Evolutionary conservation across 2,329 filamentous ascomycete genomes (phyloP).

Genomic region (Sclerotinia sclerotiorum): DNA sequence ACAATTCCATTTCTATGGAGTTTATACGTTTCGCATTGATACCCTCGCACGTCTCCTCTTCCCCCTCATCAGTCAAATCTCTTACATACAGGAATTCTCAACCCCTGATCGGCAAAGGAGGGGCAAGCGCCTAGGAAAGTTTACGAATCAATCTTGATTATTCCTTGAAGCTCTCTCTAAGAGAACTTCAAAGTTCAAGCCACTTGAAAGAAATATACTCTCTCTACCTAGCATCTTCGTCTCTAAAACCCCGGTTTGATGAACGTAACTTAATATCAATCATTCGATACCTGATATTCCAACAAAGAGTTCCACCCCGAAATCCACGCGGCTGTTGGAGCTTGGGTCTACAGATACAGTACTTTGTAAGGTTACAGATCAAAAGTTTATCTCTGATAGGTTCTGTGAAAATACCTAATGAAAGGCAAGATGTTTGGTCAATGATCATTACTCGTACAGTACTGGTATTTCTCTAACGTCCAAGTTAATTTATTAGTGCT

Average conservation of each 20-base stretch:
- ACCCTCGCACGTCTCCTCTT: neutral
- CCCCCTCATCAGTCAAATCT: neutral
- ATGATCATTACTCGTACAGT: too few species aligned
- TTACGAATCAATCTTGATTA: slow-evolving; percentile 6
- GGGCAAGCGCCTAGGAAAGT: neutral
- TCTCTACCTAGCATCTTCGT: too few species aligned
- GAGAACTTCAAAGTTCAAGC: too few species aligned
- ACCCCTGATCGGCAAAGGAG: slow-evolving; percentile 21
- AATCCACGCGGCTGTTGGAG: too few species aligned
- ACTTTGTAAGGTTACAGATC: too few species aligned
- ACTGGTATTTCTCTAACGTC: neutral
- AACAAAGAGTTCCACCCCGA: too few species aligned
- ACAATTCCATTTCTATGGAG: neutral
- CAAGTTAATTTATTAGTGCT: neutral
- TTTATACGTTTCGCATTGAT: neutral
- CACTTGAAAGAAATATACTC: too few species aligned
- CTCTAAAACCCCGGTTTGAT: neutral
- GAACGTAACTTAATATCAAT: neutral
- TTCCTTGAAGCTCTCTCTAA: too few species aligned
- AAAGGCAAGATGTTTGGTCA: neutral
- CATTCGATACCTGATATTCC: neutral
- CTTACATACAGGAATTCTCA: neutral
- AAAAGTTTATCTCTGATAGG: neutral
- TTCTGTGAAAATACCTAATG: neutral
- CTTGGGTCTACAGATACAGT: too few species aligned